Evolutionary conservation across 257 asterid species (phyloP).

Genomic region (Fraxinus americana): DNA sequence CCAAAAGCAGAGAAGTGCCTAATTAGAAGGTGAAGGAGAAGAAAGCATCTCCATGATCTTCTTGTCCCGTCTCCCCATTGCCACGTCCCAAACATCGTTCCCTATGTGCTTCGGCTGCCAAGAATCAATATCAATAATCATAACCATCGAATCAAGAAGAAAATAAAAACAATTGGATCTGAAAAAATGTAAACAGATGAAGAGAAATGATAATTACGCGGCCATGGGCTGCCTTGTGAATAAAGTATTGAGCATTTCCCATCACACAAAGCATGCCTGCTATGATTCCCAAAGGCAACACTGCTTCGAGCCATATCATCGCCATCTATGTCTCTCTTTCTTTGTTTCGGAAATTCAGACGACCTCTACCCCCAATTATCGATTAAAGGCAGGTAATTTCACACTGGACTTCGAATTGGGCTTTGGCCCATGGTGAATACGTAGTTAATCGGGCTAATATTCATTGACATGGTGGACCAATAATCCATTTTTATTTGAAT

Average conservation of each 20-base stretch:
- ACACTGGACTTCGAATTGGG: too few species aligned
- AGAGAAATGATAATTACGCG: constrained; percentile 48
- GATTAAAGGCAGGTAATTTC: too few species aligned
- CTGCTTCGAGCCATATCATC: constrained; percentile 69
- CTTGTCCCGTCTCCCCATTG: constrained; percentile 90
- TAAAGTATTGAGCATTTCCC: constrained; percentile 85
- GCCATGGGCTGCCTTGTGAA: constrained; percentile 94
- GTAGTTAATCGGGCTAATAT: too few species aligned
- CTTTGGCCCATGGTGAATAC: too few species aligned
- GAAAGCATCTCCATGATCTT: constrained; percentile 74
- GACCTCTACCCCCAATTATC: too few species aligned
- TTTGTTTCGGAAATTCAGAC: too few species aligned
- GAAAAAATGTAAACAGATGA: not conserved
- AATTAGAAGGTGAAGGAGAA: constrained; percentile 51
- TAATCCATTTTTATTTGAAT: too few species aligned
- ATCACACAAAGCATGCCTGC: constrained; percentile 92
- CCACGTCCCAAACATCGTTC: constrained; percentile 79
- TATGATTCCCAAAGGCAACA: constrained; percentile 82
- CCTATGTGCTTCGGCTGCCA: constrained; percentile 94
- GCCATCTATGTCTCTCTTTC: constrained; percentile 33
- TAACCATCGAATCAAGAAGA: not conserved
- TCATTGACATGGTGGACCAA: too few species aligned
- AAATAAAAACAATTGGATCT: not conserved
- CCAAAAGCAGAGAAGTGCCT: not conserved
- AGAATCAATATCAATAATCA: not conserved